Base-by-base conservation (phyloP, 352 stramenopile species). In the Globisporangium echinulatum region DNA sequence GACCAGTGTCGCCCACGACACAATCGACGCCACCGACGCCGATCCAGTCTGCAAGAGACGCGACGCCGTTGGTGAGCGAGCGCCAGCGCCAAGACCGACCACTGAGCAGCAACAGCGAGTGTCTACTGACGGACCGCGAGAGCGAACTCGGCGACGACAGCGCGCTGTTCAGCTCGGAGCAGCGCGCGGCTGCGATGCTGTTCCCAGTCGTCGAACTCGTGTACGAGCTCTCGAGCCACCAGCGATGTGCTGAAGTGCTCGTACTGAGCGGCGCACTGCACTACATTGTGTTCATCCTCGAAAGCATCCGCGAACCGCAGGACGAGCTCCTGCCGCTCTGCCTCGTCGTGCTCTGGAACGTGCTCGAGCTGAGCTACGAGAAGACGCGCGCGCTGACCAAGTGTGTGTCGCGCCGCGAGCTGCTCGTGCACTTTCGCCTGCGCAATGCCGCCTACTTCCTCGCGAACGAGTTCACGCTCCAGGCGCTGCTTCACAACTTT, bases 311-410 rank as follows among this genome's bases (percentile, higher is more conserved):
- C 3, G 74, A 76, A 6, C 56, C 75, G 3, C 77, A 87, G 17
- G 81, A 93, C 50, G 83, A 91, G 59, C 69, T 90, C 11, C 56
- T 93, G 8, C 70, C 80, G 6, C 59, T 87, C n/a, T 89, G 81
- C 49, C 63, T 93, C 3, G 77, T 79, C 15, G 84, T 74, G n/a
- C 58, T 90, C 8, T 93, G 80, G 83, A 91, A 89, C 61, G 74
- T 89, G 7, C 64, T 93, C 0, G 77, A 93, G 60, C 67, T 85
- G 9, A 74, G 75, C 52, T 73, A 87, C 7, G 72, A 85, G 17
- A 88, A 85, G 56, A 70, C 79, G 37, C 68, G 68, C 25, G 57
- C 63, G 0, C 42, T 85, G 8, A 59, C 56, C 6, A 80, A 64
- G 37, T 87, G 77, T 48, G 48, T 43, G 0, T 85, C 81, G 5